phyloP scores from a whole-genome alignment of 371 early-diverging fungal genomes.

The Rozella allomycis region DNA sequence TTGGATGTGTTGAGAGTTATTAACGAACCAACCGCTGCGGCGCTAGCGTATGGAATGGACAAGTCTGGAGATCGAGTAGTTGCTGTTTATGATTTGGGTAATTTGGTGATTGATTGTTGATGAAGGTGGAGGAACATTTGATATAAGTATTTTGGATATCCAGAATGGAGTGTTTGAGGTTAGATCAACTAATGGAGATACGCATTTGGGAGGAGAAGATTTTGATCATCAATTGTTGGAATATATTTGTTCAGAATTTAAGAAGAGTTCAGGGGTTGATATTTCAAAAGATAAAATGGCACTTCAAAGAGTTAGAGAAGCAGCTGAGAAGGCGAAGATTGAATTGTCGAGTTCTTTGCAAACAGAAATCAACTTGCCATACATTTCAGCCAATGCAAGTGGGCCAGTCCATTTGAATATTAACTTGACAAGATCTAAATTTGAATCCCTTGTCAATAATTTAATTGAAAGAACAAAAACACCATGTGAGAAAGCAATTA shows the following conservation, averaged over 20 bases:
- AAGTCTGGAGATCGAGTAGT: constrained; percentile 58
- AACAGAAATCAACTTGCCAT: constrained; percentile 89
- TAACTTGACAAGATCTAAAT: constrained; percentile 71
- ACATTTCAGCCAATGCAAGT: constrained; percentile 72
- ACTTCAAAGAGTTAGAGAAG: constrained; percentile 83
- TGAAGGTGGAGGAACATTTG: constrained; percentile 99
- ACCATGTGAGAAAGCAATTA: constrained; percentile 88
- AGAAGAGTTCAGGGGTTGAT: constrained; percentile 50
- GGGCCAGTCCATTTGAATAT: constrained; percentile 90
- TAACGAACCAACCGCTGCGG: constrained; percentile 98
- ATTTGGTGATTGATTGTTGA: too few species aligned
- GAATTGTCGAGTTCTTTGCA: constrained; percentile 77
- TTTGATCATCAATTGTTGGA: constrained; percentile 77
- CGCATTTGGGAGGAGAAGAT: constrained; percentile 95
- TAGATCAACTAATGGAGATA: constrained; percentile 17
- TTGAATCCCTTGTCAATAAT: constrained; percentile 58
- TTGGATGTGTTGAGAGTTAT: constrained; percentile 91
- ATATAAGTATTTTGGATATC: constrained; percentile 94
- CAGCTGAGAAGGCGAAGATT: constrained; percentile 95
- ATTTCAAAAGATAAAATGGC: constrained; percentile 66
- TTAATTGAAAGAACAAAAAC: constrained; percentile 71
- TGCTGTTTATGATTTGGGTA: constrained; percentile 97
- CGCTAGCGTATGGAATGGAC: constrained; percentile 93
- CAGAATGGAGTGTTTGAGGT: constrained; percentile 92
- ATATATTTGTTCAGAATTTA: constrained; percentile 60